Evolutionary conservation across 495 filamentous ascomycete species (phyloP).

Genomic region (Talaromyces nanjingensis): DNA sequence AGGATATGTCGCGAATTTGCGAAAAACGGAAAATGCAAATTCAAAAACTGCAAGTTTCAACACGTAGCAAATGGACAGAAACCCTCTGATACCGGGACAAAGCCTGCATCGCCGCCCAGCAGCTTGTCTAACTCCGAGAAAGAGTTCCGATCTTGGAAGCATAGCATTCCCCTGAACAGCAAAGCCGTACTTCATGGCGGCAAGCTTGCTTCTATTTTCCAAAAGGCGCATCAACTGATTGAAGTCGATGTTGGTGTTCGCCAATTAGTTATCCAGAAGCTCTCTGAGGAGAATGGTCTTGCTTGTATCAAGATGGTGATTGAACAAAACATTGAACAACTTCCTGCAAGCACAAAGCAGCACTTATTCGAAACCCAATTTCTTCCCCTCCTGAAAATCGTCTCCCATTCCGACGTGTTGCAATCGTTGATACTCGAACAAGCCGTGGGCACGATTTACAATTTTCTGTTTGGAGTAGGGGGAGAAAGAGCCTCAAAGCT

Average conservation of each 20-base stretch:
- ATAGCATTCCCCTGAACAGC: constrained; percentile 8
- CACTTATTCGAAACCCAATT: constrained; percentile 28
- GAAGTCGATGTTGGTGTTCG: constrained; percentile 15
- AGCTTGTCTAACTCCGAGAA: constrained; percentile 8
- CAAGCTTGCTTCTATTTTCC: constrained; percentile 14
- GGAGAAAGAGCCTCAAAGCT: constrained; percentile 39
- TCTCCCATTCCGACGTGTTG: constrained; percentile 45
- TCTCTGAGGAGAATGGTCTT: constrained; percentile 23
- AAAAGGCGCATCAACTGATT: constrained; percentile 18
- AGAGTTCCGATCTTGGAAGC: constrained; percentile 13
- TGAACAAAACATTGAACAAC: constrained; percentile 15
- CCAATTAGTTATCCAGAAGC: constrained; percentile 23
- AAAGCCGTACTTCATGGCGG: not conserved
- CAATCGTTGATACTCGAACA: constrained; percentile 47
- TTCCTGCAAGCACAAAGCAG: constrained; percentile 16
- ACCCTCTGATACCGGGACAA: not conserved
- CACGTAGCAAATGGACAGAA: constrained; percentile 7
- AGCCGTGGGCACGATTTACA: constrained; percentile 50
- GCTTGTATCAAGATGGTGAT: constrained; percentile 20
- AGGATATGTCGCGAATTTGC: constrained; percentile 14
- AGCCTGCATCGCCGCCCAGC: not conserved
- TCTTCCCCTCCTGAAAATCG: constrained; percentile 44
- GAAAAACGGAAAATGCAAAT: constrained; percentile 11
- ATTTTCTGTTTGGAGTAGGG: constrained; percentile 44
- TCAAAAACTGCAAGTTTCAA: constrained; percentile 13